Percentiles rank a stretch among this genome's conserved stretches.
These are phyloP conservation scores for Taphrina pruni DNA, from an alignment of 1,139 yeast species.

Conservation along the genomic window DNA sequence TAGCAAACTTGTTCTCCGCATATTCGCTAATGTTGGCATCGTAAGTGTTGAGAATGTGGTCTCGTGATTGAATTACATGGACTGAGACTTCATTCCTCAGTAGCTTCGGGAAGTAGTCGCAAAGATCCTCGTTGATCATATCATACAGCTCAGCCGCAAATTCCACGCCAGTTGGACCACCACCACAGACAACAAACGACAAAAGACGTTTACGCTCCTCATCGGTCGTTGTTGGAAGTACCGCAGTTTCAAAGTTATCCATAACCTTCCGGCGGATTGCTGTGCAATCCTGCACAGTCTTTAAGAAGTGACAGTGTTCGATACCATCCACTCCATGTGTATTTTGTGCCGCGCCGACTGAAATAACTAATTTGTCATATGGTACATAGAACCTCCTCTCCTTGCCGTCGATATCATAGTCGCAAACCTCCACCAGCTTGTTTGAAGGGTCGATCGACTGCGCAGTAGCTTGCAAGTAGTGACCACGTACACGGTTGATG, in stretches of 20 bases:
- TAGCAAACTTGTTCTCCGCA: slow-evolving; percentile 64
- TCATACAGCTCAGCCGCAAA: slow-evolving; percentile 86
- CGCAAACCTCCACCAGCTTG: slow-evolving; percentile 64
- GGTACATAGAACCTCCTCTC: slow-evolving; percentile 64
- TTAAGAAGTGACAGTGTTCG: slow-evolving; percentile 62
- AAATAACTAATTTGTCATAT: slow-evolving; percentile 67
- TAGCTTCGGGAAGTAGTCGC: slow-evolving; percentile 58
- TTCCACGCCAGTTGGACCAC: slow-evolving; percentile 75
- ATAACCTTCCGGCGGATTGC: slow-evolving; percentile 61
- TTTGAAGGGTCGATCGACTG: slow-evolving; percentile 74
- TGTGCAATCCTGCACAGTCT: slow-evolving; percentile 69
- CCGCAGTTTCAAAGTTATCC: slow-evolving; percentile 49
- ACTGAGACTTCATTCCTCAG: slow-evolving; percentile 66
- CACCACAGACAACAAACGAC: slow-evolving; percentile 71
- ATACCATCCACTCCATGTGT: slow-evolving; percentile 71
- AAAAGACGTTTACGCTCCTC: slow-evolving; percentile 64
- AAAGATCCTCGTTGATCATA: slow-evolving; percentile 79
- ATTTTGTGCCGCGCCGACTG: slow-evolving; percentile 68
- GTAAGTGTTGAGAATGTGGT: slow-evolving; percentile 67
- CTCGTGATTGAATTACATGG: slow-evolving; percentile 68
- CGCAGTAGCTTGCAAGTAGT: slow-evolving; percentile 89
- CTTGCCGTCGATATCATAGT: slow-evolving; percentile 62
- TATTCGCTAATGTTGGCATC: slow-evolving; percentile 66
- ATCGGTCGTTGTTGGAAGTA: slow-evolving; percentile 51
- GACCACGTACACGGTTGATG: slow-evolving; percentile 76